Evolutionary conservation across 305 asterid species (phyloP).

Genomic region (Rubia balearica): DNA sequence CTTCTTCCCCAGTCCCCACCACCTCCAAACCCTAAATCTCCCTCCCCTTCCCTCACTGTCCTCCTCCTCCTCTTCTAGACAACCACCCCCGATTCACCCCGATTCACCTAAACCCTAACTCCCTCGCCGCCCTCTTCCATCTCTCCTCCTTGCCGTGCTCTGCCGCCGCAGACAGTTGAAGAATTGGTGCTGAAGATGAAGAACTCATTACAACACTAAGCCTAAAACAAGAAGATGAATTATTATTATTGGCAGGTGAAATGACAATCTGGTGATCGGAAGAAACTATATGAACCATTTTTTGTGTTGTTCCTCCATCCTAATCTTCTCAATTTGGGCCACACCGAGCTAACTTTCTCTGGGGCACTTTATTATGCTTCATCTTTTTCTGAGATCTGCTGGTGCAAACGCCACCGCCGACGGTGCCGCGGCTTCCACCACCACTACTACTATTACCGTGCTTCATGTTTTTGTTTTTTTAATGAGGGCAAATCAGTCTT

Average conservation of each 20-base stretch:
- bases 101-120: too few relatives aligned
- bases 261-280: constrained; percentile 26
- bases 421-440: constrained; percentile 6
- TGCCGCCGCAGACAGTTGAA: neutral
- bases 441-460: constrained; percentile 29
- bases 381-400: constrained; percentile 39
- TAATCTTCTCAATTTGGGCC: constrained; percentile 86
- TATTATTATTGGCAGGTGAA: constrained; percentile 20
- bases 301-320: constrained; percentile 63
- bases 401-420: constrained; percentile 21
- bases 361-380: constrained; percentile 78
- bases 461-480: constrained; percentile 1
- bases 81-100: too few relatives aligned
- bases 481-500: too few relatives aligned
- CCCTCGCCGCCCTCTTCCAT: too few relatives aligned
- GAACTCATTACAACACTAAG: constrained; percentile 24
- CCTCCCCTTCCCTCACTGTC: too few relatives aligned
- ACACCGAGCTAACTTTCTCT: constrained; percentile 72
- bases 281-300: constrained; percentile 31
- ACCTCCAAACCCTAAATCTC: too few relatives aligned
- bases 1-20: too few relatives aligned
- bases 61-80: too few relatives aligned
- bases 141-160: too few relatives aligned
- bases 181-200: constrained; percentile 14
- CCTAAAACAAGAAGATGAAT: constrained; percentile 31